Conservation (phyloP, 2,329 filamentous ascomycete genomes). For the Monilinia vaccinii-corymbosi region DNA sequence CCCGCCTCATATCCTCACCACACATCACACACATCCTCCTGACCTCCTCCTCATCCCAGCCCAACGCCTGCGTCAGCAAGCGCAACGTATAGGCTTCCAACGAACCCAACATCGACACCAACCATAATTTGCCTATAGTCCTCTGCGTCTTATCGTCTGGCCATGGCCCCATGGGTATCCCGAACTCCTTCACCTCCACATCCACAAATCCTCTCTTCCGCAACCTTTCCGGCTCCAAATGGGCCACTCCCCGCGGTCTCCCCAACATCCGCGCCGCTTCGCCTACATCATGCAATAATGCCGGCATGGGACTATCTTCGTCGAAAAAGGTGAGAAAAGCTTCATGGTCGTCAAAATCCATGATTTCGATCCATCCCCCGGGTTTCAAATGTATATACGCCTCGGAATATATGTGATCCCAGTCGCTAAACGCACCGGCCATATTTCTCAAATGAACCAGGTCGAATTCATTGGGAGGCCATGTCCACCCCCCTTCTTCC, state of each 20-base stretch:
- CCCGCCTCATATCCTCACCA: constrained; percentile 11
- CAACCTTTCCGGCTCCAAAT: constrained; percentile 25
- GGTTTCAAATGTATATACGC: constrained; percentile 33
- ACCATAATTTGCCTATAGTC: constrained; percentile 22
- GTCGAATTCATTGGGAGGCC: constrained; percentile 46
- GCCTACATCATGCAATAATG: constrained; percentile 12
- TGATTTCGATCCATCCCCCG: constrained; percentile 28
- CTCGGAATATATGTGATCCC: constrained; percentile 44
- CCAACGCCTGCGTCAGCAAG: constrained; percentile 20
- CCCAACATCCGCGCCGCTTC: constrained; percentile 20
- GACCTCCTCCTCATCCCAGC: constrained; percentile 23
- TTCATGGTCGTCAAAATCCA: constrained; percentile 26
- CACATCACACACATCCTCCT: constrained; percentile 14
- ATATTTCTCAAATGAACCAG: constrained; percentile 52
- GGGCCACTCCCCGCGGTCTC: constrained; percentile 12
- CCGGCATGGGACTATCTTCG: constrained; percentile 10
- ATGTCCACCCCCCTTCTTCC: constrained; percentile 37
- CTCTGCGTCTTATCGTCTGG: constrained; percentile 27
- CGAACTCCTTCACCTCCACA: constrained; percentile 26
- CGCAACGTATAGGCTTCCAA: constrained; percentile 24
- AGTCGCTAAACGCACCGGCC: constrained; percentile 48
- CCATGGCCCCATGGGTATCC: constrained; percentile 30
- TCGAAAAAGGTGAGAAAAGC: constrained; percentile 17
- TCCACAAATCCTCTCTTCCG: constrained; percentile 35
- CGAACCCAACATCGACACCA: constrained; percentile 18